Evolutionary conservation across 73 alveolate genomes (phyloP), one percentile per base, ranked within the genome.

Genomic region (Diophrys sp.): DNA sequence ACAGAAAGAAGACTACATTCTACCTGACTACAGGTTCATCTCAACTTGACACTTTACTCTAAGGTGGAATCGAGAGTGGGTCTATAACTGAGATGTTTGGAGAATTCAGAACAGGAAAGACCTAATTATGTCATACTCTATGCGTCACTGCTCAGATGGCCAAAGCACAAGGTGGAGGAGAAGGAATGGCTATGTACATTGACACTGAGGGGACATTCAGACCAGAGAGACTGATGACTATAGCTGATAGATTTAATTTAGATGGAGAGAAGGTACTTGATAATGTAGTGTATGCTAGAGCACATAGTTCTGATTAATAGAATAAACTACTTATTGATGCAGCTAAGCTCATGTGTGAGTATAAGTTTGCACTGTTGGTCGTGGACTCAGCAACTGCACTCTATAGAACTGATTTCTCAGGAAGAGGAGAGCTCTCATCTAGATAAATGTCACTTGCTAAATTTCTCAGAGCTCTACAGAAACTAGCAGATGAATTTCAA

Each of bases 331-430:
- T 97, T 62, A 66, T 79, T 5, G 92, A 95, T 69, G 99, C 98
- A 14, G 97, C 98, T 55, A 98, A 94, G 44, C 75, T 96, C 27
- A 96, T 96, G 99, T 84, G 96, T 73, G 98, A 92, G 81, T 82
- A 80, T 73, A 85, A 89, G 77, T 96, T 88, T 77, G 96, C 99
- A 27, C 90, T 98, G 56, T 73, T 98, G 56, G 88, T 98, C 44
- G 99, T 98, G 25, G 99, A 97, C 82, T 76, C 96, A 80, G 99
- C 99, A 31, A 97, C 99, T 2, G 99, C 98, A 14, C 93, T 97
- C 55, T 97, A 93, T 80, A 93, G 99, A 75, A 95, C 99, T 5
- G 99, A 97, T 87, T 97, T 87, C 88, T 74, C 82, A 70, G 99
- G 99, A 31, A 90, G 99, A 91, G 98, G 99, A 1, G 99, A 95